phyloP scores from a whole-genome alignment of 371 early-diverging fungal genomes.

The Mucor piriformis region DNA sequence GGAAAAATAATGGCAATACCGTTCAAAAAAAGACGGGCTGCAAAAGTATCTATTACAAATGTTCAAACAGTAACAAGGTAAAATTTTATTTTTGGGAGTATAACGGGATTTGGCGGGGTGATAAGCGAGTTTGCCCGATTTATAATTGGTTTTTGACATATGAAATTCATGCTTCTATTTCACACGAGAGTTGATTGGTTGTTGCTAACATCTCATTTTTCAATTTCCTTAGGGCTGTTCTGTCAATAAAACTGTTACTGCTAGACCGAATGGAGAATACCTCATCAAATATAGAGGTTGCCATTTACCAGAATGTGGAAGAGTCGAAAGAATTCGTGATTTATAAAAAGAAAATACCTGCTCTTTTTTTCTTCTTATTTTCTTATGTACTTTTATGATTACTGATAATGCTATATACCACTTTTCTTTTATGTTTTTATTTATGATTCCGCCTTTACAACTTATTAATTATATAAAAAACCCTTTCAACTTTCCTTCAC shows the following conservation, averaged over 20 bases:
- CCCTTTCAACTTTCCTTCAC: neutral
- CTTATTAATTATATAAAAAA: neutral
- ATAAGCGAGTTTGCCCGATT: conserved; percentile 32
- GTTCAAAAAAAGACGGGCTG: conserved; percentile 65
- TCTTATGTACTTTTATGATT: neutral
- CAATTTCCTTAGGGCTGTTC: conserved; percentile 48
- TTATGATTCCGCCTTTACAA: neutral
- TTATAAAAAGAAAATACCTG: conserved; percentile 23
- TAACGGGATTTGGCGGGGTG: conserved; percentile 34
- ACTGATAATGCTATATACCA: neutral
- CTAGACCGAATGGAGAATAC: conserved; percentile 59
- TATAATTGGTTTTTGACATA: conserved; percentile 21
- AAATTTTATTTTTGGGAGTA: conserved; percentile 4
- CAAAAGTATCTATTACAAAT: conserved; percentile 63
- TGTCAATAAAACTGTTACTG: conserved; percentile 71
- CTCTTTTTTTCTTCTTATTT: too few relatives aligned
- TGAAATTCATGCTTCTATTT: conserved; percentile 36
- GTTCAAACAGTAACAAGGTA: conserved; percentile 49
- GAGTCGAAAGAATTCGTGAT: conserved; percentile 48
- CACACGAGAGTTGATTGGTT: conserved; percentile 18
- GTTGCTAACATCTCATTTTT: conserved; percentile 2
- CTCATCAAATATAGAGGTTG: conserved; percentile 64
- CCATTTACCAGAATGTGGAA: conserved; percentile 60
- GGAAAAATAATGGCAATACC: conserved; percentile 67
- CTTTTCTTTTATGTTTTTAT: neutral